A percentile compares a stretch with the other conserved stretches of the same genome.
Conservation (phyloP, 352 stramenopile genomes). For the Phytophthora brassicae region DNA sequence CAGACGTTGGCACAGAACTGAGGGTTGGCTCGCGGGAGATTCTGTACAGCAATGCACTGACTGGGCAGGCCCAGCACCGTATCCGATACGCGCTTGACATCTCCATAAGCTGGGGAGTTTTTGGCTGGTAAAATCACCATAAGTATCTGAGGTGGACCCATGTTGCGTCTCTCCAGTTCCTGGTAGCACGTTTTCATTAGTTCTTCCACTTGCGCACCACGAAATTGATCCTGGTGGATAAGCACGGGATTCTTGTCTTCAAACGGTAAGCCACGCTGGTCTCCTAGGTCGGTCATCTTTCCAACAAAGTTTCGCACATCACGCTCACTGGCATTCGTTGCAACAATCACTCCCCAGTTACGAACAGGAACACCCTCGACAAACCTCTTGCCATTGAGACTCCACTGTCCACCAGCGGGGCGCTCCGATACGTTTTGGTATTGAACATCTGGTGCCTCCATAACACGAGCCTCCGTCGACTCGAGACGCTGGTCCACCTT, state of each 20-base stretch:
- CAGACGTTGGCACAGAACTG: conserved; percentile 70
- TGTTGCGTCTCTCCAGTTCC: conserved; percentile 24
- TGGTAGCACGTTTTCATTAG: conserved; percentile 55
- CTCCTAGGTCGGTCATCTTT: conserved; percentile 30
- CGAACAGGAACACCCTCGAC: neutral
- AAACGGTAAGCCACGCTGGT: conserved; percentile 42
- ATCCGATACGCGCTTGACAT: conserved; percentile 74
- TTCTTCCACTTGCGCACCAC: conserved; percentile 50
- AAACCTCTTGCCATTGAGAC: neutral
- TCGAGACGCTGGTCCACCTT: neutral
- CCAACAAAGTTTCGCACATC: conserved; percentile 40
- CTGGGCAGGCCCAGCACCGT: conserved; percentile 65
- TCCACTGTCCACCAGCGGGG: neutral
- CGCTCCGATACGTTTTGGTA: neutral
- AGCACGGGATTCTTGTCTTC: conserved; percentile 38
- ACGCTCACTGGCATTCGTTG: conserved; percentile 29
- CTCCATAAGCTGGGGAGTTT: conserved; percentile 39
- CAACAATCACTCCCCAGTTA: neutral
- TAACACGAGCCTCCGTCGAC: neutral
- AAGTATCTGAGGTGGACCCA: conserved; percentile 42
- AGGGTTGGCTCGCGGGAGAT: conserved; percentile 39
- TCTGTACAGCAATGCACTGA: conserved; percentile 58
- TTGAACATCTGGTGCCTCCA: neutral
- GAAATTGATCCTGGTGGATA: conserved; percentile 36
- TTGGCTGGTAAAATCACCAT: conserved; percentile 51